Conservation (phyloP, 2,329 filamentous ascomycete genomes). For the Fusarium algeriense region DNA sequence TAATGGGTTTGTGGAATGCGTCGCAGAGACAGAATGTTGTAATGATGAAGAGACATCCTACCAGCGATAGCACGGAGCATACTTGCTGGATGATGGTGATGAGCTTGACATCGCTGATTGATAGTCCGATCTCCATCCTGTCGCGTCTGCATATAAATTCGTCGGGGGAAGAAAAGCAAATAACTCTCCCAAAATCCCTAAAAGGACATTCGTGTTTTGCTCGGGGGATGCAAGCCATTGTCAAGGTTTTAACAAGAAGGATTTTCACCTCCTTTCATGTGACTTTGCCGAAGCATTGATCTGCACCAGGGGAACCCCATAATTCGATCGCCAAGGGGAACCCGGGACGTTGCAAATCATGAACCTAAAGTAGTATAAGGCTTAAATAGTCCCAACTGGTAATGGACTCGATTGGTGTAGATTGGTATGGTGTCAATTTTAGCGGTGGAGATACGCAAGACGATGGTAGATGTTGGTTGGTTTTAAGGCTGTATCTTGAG, state of each 20-base stretch:
- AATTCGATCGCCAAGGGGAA: slow-evolving; percentile 2
- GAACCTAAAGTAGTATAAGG: not conserved
- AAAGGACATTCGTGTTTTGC: fast-evolving
- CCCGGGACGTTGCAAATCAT: not conserved
- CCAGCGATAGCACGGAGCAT: not conserved
- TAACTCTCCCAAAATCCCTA: not conserved
- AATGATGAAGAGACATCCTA: slow-evolving; percentile 14
- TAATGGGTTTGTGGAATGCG: not conserved
- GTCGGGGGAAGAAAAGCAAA: not conserved
- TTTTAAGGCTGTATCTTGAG: not conserved
- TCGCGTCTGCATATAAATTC: fast-evolving
- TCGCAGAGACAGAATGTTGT: slow-evolving; percentile 12
- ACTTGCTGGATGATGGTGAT: slow-evolving; percentile 22
- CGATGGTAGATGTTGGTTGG: not conserved
- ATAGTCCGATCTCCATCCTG: not conserved
- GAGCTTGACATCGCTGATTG: not conserved
- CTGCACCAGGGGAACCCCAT: not conserved
- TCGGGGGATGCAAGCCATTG: fast-evolving
- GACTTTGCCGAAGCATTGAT: not conserved
- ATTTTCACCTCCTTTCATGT: not conserved
- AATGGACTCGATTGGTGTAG: not conserved
- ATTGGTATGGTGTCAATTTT: not conserved
- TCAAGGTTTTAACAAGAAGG: not conserved
- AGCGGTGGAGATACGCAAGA: not conserved
- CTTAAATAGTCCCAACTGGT: not conserved